Evolutionary conservation across 306 rosid genomes (phyloP), one percentile per base, ranked within the genome.

Genomic region (Mimosa bimucronata): DNA sequence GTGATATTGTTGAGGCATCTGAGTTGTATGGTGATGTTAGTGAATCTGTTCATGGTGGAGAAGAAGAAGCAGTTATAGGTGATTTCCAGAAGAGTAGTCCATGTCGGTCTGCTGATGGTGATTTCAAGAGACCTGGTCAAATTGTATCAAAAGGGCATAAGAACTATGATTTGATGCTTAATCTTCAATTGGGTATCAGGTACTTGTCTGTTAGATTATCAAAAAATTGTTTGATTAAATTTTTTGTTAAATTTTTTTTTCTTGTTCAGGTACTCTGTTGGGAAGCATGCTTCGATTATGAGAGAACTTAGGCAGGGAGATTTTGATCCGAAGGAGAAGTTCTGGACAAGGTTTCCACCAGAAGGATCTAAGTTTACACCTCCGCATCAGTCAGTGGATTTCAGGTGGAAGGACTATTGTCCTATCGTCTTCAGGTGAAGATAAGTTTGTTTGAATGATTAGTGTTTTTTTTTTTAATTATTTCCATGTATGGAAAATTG

Each of bases 301-400:
- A 55, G 62, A 53, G 87, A 85, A 44, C 91, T 88, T 60, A 78
- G 71, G 74, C 79, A 42, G 0, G 83, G 87, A 28, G 91, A 88
- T 83, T 88, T 88, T 23, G 86, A 88, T 75, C 91, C 91, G 2
- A 88, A 75, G 53, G 87, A 85, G 84, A 88, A 88, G 66, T 88
- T 85, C 76, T 88, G 91, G 89, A 85, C 87, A 2, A 81, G 91
- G 65, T 88, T 88, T 42, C 89, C 89, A 4, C 82, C 86, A 0
- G 89, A 88, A 73, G 91, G 91, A 26, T 85, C 91, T n/a, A 88
- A 85, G 87, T 83, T 48, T 46, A 88, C 87, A 9, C 89, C 89
- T 6, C 82, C 87, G 0, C 91, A 88, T 83, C 87, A 85, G 18
- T 88, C 89, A 2, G 74, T 83, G 74, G 89, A 85, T 21, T 88